A percentile compares a stretch with the other conserved stretches of the same genome.
Conservation (phyloP, 1,284 basidiomycete genomes). For the Ceratobasidium sp. region DNA sequence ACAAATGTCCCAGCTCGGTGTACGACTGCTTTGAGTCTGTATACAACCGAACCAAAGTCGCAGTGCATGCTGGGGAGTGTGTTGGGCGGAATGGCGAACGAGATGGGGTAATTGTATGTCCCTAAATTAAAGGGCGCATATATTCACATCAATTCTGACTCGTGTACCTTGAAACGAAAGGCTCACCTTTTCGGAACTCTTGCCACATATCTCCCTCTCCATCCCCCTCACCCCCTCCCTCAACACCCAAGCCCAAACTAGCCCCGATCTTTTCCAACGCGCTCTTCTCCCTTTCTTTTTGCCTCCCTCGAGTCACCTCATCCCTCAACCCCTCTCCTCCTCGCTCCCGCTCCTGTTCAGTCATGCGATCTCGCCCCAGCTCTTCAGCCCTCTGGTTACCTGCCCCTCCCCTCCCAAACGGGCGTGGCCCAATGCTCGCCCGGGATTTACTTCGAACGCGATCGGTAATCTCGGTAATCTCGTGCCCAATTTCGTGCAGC, state of each 20-base stretch:
- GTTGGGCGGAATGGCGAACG: conserved; percentile 83
- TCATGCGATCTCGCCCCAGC: no score
- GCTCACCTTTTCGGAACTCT: conserved; percentile 87
- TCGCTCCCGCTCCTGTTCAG: conserved; percentile 12
- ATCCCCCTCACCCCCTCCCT: conserved; percentile 57
- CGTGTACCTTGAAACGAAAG: neutral
- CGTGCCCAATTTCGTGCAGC: conserved; percentile 55
- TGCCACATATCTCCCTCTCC: conserved; percentile 72
- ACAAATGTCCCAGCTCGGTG: conserved; percentile 87
- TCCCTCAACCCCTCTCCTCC: conserved; percentile 49
- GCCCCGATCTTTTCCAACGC: conserved; percentile 55
- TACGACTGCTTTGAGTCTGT: conserved; percentile 85
- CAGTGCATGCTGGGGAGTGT: conserved; percentile 84
- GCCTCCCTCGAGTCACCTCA: conserved; percentile 38
- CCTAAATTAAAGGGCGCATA: conserved; percentile 59
- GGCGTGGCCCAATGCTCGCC: conserved; percentile 3
- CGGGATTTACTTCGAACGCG: conserved; percentile 43
- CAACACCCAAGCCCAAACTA: conserved; percentile 57
- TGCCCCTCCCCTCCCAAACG: conserved; percentile 36
- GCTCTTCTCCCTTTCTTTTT: conserved; percentile 44
- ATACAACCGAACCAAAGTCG: conserved; percentile 82
- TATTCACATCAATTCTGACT: conserved; percentile 30
- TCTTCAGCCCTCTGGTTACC: conserved; percentile 6
- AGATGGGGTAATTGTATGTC: conserved; percentile 95
- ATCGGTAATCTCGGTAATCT: conserved; percentile 52